Evolutionary conservation across 2,329 filamentous ascomycete species (phyloP).

Genomic region (Akanthomyces muscarius): DNA sequence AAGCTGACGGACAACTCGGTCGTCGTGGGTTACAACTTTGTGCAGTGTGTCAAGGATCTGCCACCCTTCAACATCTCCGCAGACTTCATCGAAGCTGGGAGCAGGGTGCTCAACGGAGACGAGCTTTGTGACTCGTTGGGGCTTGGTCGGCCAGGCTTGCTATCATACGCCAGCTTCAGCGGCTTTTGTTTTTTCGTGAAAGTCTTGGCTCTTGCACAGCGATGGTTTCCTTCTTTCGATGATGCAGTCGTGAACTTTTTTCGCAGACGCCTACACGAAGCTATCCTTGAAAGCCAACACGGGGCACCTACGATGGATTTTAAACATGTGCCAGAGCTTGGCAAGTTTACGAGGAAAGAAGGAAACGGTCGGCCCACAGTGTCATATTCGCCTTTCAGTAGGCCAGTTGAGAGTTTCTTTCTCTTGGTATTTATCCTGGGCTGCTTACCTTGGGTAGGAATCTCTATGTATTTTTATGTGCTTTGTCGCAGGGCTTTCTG

Average conservation of each 20-base stretch:
- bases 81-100: slow-evolving; percentile 34
- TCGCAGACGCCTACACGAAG: background rate
- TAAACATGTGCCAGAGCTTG: background rate
- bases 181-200: background rate
- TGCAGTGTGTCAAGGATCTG: slow-evolving; percentile 34
- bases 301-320: background rate
- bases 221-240: background rate
- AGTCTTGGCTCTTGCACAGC: background rate
- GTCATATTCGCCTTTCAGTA: background rate
- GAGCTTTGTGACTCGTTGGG: slow-evolving; percentile 24
- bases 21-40: slow-evolving; percentile 35
- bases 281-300: background rate
- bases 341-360: background rate
- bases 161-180: background rate
- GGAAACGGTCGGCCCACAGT: background rate
- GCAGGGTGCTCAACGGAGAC: slow-evolving; percentile 36
- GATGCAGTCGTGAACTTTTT: background rate
- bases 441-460: background rate
- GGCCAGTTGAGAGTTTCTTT: background rate
- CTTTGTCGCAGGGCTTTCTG: background rate
- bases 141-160: background rate
- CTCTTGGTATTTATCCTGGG: background rate
- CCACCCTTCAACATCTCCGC: slow-evolving; percentile 34
- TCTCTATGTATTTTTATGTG: background rate
- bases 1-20: slow-evolving; percentile 31